Evolutionary conservation across 1,284 basidiomycete species (phyloP), one percentile per base, ranked within the genome.

Genomic region (Pseudozyma tsukubaensis): DNA sequence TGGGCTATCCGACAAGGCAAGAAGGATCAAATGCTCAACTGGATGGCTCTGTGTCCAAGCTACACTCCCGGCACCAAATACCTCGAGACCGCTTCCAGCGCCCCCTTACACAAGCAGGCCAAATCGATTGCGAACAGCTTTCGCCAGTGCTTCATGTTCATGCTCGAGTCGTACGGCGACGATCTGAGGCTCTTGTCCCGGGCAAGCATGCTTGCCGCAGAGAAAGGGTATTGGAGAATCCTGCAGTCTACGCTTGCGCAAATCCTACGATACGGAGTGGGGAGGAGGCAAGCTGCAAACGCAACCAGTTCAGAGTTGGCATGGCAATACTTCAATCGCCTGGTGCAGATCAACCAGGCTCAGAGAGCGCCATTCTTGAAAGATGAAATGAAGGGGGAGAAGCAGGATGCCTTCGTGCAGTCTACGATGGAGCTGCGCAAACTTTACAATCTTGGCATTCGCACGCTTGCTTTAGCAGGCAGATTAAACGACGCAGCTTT

Each of bases 41-140:
- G 76, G 76, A 60, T 77, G 58, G 49, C 59, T 8, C 67, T 77
- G 19, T 71, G 66, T n/a, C 75, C 75, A 3, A 49, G 64, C 12
- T 57, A 60, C 39, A 35, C 14, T 8, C 50, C 64, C 7, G 45
- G 57, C 5, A 44, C 44, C 21, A 57, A 40, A 1, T 36, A 49
- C 19, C 42, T 60, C 57, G 44, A 61, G 35, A 58, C 57, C 5
- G 36, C 50, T 8, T 64, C 57, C 21, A 24, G 18, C 10, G 7
- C n/a, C 36, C 34, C 34, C 0, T 29, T 19, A 29, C 8, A 49
- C 1, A 35, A 32, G 10, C 68, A 67, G n/a, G 47, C 21, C 40
- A 34, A 55, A 16, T 45, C 49, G 3, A 21, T 60, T 2, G 19
- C 63, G 1, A 40, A 12, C 24, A 47, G 60, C 29, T 61, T 75